A percentile compares a stretch with the other conserved stretches of the same genome.
Conservation (phyloP, 371 early-diverging fungal genomes). For the Blakeslea trispora region DNA sequence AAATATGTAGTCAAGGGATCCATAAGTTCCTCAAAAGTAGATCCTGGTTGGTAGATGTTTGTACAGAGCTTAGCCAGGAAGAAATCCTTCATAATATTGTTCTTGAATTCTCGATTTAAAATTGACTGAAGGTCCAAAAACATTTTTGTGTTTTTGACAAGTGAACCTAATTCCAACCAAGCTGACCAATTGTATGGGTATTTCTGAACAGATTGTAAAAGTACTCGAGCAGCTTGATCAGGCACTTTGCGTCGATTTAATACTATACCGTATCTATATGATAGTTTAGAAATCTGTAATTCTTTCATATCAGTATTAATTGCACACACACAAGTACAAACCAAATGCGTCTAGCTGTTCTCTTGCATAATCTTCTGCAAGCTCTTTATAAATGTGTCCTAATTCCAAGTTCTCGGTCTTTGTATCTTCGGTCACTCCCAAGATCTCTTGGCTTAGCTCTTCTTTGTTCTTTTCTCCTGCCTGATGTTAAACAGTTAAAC, state of each 20-base stretch:
- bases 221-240: constrained; percentile 54
- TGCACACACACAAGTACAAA: constrained; percentile 59
- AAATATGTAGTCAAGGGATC: constrained; percentile 34
- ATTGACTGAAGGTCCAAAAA: constrained; percentile 27
- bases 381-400: constrained; percentile 47
- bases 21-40: constrained; percentile 28
- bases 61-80: constrained; percentile 59
- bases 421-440: constrained; percentile 52
- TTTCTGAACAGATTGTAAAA: constrained; percentile 65
- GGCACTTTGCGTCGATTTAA: constrained; percentile 47
- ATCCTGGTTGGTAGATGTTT: constrained; percentile 35
- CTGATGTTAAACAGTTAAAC: constrained; percentile 26
- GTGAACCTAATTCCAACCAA: constrained; percentile 77
- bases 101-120: constrained; percentile 29
- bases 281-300: too few species aligned
- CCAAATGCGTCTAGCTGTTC: constrained; percentile 66
- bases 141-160: constrained; percentile 41
- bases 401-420: constrained; percentile 54
- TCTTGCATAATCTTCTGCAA: constrained; percentile 40
- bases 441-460: constrained; percentile 58
- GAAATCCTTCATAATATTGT: constrained; percentile 60
- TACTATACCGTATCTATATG: constrained; percentile 63
- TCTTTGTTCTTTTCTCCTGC: constrained; percentile 65
- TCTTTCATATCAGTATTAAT: not conserved
- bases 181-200: constrained; percentile 91